Base-by-base conservation (phyloP, 1,284 basidiomycete genomes). In the Porphyrellus sp. region DNA sequence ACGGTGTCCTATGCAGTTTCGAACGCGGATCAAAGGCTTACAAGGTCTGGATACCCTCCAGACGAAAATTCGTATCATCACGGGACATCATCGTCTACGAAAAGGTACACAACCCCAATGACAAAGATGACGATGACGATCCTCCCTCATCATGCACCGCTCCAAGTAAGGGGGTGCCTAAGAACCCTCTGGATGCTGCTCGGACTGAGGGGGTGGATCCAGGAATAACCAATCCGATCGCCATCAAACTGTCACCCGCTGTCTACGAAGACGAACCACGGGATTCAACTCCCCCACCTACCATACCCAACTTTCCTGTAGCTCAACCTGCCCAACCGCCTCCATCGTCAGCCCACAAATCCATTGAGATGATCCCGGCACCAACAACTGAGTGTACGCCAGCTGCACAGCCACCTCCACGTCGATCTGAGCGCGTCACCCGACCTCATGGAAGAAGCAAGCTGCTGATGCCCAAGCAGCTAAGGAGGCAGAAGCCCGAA, bases 261-360 rank as follows among this genome's bases (percentile, higher is more conserved):
- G n/a, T 9, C 11, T 15, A 20, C 20, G 11, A 28, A 28, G 27
- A 16, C 23, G 4, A 28, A 23, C 4, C 23, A 24, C 4, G 30
- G 18, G 45, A 46, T 24, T 46, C 34, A 23, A 46, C 44, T 35
- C 33, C 33, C n/a, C n/a, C n/a, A n/a, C n/a, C n/a, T n/a, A n/a
- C n/a, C n/a, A n/a, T n/a, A 35, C 24, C 20, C n/a, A 13, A 16
- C 23, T n/a, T n/a, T n/a, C n/a, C n/a, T n/a, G 6, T 25, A 28
- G 35, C 35, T 47, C 46, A 47, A 47, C 35, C 46, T 46, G 45
- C 31, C 20, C 13, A 13, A 31, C 31, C n/a, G n/a, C n/a, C n/a
- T n/a, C n/a, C n/a, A n/a, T n/a, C n/a, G n/a, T n/a, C n/a, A n/a
- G n/a, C n/a, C n/a, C n/a, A n/a, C n/a, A n/a, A n/a, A n/a, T n/a